These are phyloP conservation scores for Sungouiozyma intestinalis DNA, from an alignment of 805 yeast genomes.

Conservation along the genomic window DNA sequence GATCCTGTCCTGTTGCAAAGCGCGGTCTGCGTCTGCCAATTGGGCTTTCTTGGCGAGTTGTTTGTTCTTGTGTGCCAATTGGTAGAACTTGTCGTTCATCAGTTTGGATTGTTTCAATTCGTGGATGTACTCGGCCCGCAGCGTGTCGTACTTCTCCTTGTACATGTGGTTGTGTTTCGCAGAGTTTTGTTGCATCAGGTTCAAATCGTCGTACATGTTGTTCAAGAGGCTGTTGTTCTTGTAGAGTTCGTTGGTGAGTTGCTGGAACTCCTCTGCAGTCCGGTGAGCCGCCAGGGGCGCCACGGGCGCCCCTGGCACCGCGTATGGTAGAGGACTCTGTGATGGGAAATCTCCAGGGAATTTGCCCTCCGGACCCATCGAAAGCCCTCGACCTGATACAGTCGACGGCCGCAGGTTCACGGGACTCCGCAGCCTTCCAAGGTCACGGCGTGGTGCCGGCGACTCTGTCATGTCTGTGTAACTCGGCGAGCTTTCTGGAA, in stretches of 20 bases:
- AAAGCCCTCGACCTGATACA: too few relatives aligned
- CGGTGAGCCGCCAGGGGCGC: too few relatives aligned
- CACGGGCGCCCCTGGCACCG: too few relatives aligned
- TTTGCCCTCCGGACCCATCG: not conserved
- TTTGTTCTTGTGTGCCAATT: conserved; percentile 26
- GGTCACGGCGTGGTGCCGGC: too few relatives aligned
- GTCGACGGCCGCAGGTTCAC: conserved; percentile 8
- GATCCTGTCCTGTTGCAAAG: not conserved
- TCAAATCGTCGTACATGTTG: conserved; percentile 9
- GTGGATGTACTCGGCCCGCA: conserved; percentile 24
- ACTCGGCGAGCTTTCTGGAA: conserved; percentile 4
- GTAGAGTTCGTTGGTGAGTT: conserved; percentile 18
- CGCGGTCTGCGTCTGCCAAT: not conserved
- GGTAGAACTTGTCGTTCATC: conserved; percentile 29
- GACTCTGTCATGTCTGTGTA: not conserved
- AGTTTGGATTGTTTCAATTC: conserved; percentile 28
- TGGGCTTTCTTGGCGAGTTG: not conserved
- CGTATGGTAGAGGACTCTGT: too few relatives aligned
- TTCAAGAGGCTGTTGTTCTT: conserved; percentile 14
- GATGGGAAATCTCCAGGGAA: conserved; percentile 28
- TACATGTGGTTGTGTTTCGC: conserved; percentile 2
- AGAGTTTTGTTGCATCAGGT: conserved; percentile 1
- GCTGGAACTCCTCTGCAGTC: conserved; percentile 9
- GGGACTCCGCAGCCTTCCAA: conserved; percentile 9
- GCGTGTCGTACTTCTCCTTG: conserved; percentile 17